phyloP scores from a whole-genome alignment of 2,329 filamentous ascomycete genomes.

The Mariannaea elegans region DNA sequence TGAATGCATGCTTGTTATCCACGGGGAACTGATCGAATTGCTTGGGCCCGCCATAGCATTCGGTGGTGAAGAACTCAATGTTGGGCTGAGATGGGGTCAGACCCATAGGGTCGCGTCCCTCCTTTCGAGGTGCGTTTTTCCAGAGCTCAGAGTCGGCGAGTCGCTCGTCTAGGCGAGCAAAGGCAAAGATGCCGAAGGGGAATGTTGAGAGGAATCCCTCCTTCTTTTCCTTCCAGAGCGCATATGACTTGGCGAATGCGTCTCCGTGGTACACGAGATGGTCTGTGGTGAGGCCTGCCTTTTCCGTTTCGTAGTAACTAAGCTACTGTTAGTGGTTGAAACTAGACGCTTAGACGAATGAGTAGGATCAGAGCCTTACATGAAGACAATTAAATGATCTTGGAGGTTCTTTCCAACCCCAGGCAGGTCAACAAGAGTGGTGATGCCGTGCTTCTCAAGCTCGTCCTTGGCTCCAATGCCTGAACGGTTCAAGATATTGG shows the following conservation, averaged over 20 bases:
- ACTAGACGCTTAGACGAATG: background rate
- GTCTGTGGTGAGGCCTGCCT: conserved; percentile 63
- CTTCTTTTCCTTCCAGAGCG: conserved; percentile 66
- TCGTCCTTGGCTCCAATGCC: conserved; percentile 59
- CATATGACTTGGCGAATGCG: conserved; percentile 58
- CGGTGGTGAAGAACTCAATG: conserved; percentile 69
- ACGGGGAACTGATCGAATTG: conserved; percentile 63
- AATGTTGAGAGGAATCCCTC: conserved; percentile 67
- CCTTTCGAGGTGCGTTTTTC: conserved; percentile 56
- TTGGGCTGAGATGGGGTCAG: conserved; percentile 65
- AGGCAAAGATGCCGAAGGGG: conserved; percentile 70
- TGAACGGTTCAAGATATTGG: conserved; percentile 61
- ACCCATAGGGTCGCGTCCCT: conserved; percentile 70
- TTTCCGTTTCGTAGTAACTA: conserved; percentile 69
- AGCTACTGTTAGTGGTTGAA: conserved; percentile 52
- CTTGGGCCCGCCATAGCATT: conserved; percentile 68
- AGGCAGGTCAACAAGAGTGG: conserved; percentile 52
- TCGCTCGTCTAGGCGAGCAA: conserved; percentile 67
- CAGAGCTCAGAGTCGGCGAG: conserved; percentile 64
- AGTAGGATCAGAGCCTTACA: background rate
- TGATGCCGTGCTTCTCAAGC: conserved; percentile 51
- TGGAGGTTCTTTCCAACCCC: conserved; percentile 62
- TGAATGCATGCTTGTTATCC: conserved; percentile 64
- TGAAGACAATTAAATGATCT: conserved; percentile 48
- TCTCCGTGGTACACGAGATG: conserved; percentile 62